Conservation (phyloP, 2,329 filamentous ascomycete species). For the Exophiala spinifera region DNA sequence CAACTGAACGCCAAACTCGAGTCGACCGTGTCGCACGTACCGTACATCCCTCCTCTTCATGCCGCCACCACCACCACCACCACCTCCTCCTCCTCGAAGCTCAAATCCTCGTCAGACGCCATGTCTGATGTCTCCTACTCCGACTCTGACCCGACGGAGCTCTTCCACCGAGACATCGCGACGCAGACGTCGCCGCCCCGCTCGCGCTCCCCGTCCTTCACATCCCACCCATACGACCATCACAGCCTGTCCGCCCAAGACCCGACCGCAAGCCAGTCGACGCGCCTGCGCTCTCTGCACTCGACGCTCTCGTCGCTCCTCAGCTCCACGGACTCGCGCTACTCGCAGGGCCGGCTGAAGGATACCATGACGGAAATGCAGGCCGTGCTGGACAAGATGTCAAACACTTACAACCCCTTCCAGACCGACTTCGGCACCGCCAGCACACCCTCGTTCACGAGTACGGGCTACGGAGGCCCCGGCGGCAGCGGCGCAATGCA, state of each 20-base stretch:
- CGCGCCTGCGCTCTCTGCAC: constrained; percentile 45
- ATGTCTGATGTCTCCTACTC: constrained; percentile 49
- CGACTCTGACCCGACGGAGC: constrained; percentile 59
- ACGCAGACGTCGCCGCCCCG: constrained; percentile 57
- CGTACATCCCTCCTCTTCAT: constrained; percentile 32
- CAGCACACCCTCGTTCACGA: constrained; percentile 22
- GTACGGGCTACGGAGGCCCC: constrained; percentile 27
- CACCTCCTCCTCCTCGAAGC: constrained; percentile 7
- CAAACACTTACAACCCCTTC: constrained; percentile 31
- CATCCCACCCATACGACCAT: constrained; percentile 5
- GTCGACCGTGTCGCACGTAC: constrained; percentile 51
- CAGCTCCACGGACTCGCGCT: constrained; percentile 41
- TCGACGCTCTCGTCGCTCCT: constrained; percentile 53
- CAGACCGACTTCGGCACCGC: constrained; percentile 19
- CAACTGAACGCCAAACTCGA: constrained; percentile 57
- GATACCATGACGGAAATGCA: constrained; percentile 22
- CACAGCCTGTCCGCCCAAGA: constrained; percentile 10
- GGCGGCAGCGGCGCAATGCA: constrained; percentile 20
- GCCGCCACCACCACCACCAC: no score
- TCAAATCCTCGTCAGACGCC: constrained; percentile 35
- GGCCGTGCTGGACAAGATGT: constrained; percentile 21
- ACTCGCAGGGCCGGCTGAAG: constrained; percentile 32
- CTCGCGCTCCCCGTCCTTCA: constrained; percentile 38
- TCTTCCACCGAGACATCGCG: constrained; percentile 62
- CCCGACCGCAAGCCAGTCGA: constrained; percentile 22